Evolutionary conservation across 192 early-diverging fungal species (phyloP), one percentile per base, ranked within the genome.

Genomic region (Entophlyctis luteolus): DNA sequence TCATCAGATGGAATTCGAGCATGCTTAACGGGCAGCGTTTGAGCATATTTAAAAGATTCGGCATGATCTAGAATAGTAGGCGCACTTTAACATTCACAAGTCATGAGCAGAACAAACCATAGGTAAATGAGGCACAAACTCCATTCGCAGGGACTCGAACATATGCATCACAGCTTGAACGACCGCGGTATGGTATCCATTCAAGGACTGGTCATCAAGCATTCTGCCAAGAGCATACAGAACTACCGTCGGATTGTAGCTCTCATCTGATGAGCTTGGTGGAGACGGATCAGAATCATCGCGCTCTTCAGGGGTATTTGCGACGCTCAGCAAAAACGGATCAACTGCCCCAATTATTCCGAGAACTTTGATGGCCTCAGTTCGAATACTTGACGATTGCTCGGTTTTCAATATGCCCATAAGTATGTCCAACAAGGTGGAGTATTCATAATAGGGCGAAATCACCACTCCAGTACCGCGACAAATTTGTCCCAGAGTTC

Each of bases 321-420:
- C 20, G 14, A 70, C 72, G 47, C 48, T 77, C 59, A 48, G 52
- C 12, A 55, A 74, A 68, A 90, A 91, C 27, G 92, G 91, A 79
- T 94, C 92, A 3, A 93, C 72, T 22, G 92, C 92, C 34, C 92
- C 92, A 3, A 94, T 75, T 29, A 90, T 90, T 50, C 92, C 92
- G 35, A 94, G 77, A 18, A 89, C 68, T 37, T 91, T 90, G 29
- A 92, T 78, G 3, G 87, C 86, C 70, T 92, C 90, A 5, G 76
- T 70, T 37, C 90, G 82, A 53, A 93, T 86, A 29, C 50, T 72
- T n/a, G 75, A 62, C 14, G 72, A 73, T 50, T 86, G 80, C 54
- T 93, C 91, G 0, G 87, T 81, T 50, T 90, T 88, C 22, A 94
- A 71, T 54, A 93, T 83, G 2, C 57, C 75, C 28, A 90, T 78